phyloP scores from a whole-genome alignment of 2,329 filamentous ascomycete species.

The Aspergillus puulaauensis region DNA sequence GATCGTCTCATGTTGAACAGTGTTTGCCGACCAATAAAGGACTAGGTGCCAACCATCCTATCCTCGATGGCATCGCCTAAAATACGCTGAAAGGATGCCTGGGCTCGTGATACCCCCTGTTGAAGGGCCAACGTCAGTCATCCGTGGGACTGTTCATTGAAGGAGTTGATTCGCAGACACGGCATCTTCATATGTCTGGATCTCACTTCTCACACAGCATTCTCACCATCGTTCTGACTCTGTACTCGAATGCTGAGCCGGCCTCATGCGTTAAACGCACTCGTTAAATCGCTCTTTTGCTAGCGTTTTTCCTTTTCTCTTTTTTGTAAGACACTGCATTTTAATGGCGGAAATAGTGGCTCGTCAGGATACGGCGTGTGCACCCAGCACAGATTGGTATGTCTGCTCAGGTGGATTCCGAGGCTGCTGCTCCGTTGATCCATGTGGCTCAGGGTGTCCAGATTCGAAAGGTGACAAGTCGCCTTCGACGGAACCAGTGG shows the following conservation, averaged over 20 bases:
- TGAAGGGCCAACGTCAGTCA: background rate
- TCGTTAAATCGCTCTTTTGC: background rate
- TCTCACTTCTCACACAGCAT: background rate
- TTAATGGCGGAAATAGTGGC: slow-evolving; percentile 12
- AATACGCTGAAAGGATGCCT: background rate
- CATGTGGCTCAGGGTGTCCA: slow-evolving; percentile 32
- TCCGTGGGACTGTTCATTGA: background rate
- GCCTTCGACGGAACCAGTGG: background rate
- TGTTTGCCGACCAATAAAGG: background rate
- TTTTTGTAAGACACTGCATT: background rate
- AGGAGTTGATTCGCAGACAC: background rate
- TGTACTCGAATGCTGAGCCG: background rate
- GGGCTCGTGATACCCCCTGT: background rate
- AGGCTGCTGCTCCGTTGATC: slow-evolving; percentile 35
- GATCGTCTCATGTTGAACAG: background rate
- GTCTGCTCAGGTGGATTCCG: slow-evolving; percentile 25
- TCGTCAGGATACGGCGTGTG: slow-evolving; percentile 17
- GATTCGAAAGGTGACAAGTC: slow-evolving; percentile 15
- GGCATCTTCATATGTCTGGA: background rate
- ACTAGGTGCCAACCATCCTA: background rate
- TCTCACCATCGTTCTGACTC: background rate
- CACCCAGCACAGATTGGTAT: slow-evolving; percentile 25
- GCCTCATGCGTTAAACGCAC: background rate
- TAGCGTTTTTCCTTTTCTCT: background rate
- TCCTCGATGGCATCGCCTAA: background rate